A percentile compares a stretch with the other conserved stretches of the same genome.
Conservation (phyloP, 2,329 filamentous ascomycete genomes). For the Beauveria pseudobassiana region DNA sequence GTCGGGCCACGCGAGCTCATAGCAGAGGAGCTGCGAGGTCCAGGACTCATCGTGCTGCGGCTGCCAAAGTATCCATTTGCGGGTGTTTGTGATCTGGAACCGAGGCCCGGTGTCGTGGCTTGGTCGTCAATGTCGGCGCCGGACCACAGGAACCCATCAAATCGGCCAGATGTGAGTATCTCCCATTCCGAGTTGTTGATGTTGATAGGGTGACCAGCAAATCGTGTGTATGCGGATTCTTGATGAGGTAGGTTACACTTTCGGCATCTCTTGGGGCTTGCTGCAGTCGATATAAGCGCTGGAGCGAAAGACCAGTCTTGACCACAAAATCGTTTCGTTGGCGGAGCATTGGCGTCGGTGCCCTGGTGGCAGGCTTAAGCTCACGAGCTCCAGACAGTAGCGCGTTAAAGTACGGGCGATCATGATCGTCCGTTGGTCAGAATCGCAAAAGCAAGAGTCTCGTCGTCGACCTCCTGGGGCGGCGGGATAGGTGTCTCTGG, state of each 20-base stretch:
- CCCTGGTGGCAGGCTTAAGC: constrained; percentile 48
- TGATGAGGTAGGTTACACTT: constrained; percentile 76
- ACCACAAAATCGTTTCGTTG: constrained; percentile 66
- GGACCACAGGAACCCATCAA: constrained; percentile 92
- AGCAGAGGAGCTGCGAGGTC: constrained; percentile 32
- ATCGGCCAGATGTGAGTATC: constrained; percentile 85
- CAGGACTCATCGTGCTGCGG: constrained; percentile 30
- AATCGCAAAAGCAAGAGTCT: constrained; percentile 89
- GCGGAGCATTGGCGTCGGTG: constrained; percentile 61
- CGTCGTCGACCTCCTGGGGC: constrained; percentile 86
- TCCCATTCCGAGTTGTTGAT: constrained; percentile 95
- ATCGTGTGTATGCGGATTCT: constrained; percentile 74
- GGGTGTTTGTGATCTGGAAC: constrained; percentile 50
- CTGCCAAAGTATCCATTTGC: constrained; percentile 37
- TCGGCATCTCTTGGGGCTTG: constrained; percentile 76
- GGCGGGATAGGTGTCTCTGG: constrained; percentile 65
- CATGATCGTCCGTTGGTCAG: constrained; percentile 69
- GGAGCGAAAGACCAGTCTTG: constrained; percentile 69
- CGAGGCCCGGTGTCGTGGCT: constrained; percentile 29
- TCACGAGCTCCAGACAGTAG: constrained; percentile 58
- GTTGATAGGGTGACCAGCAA: constrained; percentile 76
- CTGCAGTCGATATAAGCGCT: constrained; percentile 73
- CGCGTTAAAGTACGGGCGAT: constrained; percentile 76
- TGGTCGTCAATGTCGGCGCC: constrained; percentile 62
- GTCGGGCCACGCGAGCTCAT: constrained; percentile 39